Conservation (phyloP, 192 early-diverging fungal species). For the Geosiphon pyriformis region DNA sequence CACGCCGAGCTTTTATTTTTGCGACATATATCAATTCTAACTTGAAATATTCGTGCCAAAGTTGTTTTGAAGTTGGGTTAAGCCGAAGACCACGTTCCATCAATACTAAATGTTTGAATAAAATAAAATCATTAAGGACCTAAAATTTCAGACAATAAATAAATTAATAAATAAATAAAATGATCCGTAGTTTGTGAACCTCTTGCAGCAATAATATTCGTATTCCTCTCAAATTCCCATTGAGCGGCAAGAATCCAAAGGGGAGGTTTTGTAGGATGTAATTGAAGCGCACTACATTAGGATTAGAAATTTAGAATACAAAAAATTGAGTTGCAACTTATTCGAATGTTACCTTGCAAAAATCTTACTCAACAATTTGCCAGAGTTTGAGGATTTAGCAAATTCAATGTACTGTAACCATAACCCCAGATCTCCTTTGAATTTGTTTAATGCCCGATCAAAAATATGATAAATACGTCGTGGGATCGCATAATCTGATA, state of each 20-base stretch:
- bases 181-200: too few relatives aligned
- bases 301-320: not conserved
- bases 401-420: conserved; percentile 94
- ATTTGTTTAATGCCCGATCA: conserved; percentile 70
- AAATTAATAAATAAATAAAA: not conserved
- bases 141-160: not conserved
- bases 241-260: conserved; percentile 91
- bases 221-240: conserved; percentile 83
- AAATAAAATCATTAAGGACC: not conserved
- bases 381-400: conserved; percentile 49
- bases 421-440: conserved; percentile 68
- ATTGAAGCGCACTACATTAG: conserved; percentile 66
- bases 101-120: conserved; percentile 43
- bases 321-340: not conserved
- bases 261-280: conserved; percentile 72
- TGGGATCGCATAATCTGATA: conserved; percentile 71
- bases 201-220: conserved; percentile 74
- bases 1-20: conserved; percentile 75
- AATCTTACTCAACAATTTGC: conserved; percentile 60
- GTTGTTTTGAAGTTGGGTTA: conserved; percentile 58
- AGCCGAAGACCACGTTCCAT: conserved; percentile 83
- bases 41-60: conserved; percentile 94
- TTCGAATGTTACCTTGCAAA: conserved; percentile 75
- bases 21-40: conserved; percentile 86
- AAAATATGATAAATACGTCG: conserved; percentile 77